Evolutionary conservation across 1,284 basidiomycete species (phyloP).

Genomic region (Austroboletus novae-zelandiae): DNA sequence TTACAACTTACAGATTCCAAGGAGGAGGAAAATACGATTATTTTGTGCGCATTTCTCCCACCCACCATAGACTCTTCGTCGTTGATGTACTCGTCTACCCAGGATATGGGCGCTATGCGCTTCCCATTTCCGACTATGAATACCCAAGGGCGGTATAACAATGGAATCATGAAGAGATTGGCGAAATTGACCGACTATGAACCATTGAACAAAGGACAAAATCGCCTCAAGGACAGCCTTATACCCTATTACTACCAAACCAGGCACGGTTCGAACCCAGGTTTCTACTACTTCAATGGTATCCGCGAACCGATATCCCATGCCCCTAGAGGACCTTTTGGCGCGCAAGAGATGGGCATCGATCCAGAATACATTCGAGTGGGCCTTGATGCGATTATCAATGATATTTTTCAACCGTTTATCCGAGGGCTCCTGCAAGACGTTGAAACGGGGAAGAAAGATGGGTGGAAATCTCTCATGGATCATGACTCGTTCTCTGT

Average conservation of each 20-base stretch:
- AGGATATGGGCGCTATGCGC: too few species aligned
- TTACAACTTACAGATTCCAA: too few species aligned
- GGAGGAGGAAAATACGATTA: too few species aligned
- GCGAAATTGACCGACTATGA: slow-evolving; percentile 20
- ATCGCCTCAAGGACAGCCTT: slow-evolving; percentile 6
- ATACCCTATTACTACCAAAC: slow-evolving; percentile 10
- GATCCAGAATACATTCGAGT: slow-evolving; percentile 10
- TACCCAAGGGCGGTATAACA: too few species aligned
- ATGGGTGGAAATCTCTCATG: slow-evolving; percentile 16
- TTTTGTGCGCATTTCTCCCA: too few species aligned
- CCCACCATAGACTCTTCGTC: too few species aligned
- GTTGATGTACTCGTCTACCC: too few species aligned
- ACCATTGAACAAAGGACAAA: slow-evolving; percentile 14
- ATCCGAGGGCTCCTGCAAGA: slow-evolving; percentile 8
- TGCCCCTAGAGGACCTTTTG: slow-evolving; percentile 3
- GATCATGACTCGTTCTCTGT: too few species aligned
- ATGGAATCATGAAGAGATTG: too few species aligned
- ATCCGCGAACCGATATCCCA: slow-evolving; percentile 1
- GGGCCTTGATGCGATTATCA: slow-evolving; percentile 8
- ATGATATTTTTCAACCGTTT: slow-evolving; percentile 13
- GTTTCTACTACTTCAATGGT: slow-evolving; percentile 15
- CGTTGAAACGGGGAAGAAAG: not conserved
- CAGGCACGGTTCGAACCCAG: slow-evolving; percentile 2
- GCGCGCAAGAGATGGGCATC: slow-evolving; percentile 10
- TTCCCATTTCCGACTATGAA: too few species aligned